Evolutionary conservation across 2,329 filamentous ascomycete species (phyloP).

Genomic region (Elsinoe perseae): DNA sequence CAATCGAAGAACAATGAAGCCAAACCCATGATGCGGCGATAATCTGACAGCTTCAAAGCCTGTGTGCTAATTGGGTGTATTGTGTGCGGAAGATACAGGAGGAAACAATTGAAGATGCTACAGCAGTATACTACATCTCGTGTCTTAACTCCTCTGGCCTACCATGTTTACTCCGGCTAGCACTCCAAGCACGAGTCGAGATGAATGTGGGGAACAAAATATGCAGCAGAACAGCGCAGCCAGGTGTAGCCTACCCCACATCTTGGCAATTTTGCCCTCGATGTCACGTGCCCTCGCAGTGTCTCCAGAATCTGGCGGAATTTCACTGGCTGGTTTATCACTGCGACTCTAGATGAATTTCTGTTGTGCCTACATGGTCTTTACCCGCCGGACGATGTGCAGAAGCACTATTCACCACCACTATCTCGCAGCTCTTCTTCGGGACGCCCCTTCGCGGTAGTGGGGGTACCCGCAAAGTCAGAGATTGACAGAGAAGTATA

Average conservation of each 20-base stretch:
- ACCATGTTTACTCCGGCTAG: too few relatives aligned
- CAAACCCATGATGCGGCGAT: neutral
- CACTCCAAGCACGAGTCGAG: neutral
- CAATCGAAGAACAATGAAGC: neutral
- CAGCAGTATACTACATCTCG: neutral
- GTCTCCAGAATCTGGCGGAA: neutral
- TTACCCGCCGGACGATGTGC: too few relatives aligned
- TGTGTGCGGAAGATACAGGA: neutral
- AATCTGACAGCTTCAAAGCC: neutral
- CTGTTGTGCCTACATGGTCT: too few relatives aligned
- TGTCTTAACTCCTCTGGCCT: too few relatives aligned
- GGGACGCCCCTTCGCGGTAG: too few relatives aligned
- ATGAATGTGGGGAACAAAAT: neutral
- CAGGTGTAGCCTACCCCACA: slow-evolving; percentile 6
- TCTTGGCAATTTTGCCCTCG: neutral
- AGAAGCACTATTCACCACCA: too few relatives aligned
- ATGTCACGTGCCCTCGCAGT: neutral
- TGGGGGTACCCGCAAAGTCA: too few relatives aligned
- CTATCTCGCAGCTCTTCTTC: too few relatives aligned
- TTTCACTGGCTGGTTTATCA: neutral
- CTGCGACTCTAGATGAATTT: too few relatives aligned
- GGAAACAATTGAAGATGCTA: neutral
- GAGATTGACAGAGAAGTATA: too few relatives aligned
- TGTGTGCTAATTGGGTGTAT: neutral
- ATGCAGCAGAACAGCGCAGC: neutral